A percentile compares a stretch with the other conserved stretches of the same genome.
Conservation (phyloP, 2,329 filamentous ascomycete species). For the Exophiala sideris region DNA sequence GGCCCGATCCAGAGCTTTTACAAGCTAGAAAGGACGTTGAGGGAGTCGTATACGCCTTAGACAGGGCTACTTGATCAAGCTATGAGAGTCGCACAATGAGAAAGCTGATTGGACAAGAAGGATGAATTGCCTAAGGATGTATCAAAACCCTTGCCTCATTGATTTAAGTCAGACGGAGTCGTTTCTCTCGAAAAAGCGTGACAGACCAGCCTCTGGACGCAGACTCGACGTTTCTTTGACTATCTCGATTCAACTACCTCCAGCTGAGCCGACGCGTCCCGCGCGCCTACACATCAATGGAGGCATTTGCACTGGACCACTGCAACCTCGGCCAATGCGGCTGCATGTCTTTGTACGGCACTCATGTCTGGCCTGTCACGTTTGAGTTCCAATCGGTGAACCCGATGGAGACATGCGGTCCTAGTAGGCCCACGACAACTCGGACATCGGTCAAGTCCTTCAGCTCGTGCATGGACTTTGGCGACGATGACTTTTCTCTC, state of each 20-base stretch:
- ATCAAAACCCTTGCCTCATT: neutral
- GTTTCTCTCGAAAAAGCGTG: neutral
- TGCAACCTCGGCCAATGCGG: slow-evolving; percentile 8
- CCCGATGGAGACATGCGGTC: slow-evolving; percentile 8
- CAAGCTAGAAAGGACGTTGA: slow-evolving; percentile 50
- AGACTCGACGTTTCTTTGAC: no score
- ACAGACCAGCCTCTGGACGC: neutral
- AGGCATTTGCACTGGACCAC: slow-evolving; percentile 12
- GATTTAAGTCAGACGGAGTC: neutral
- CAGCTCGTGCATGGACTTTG: slow-evolving; percentile 13
- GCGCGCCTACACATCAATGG: neutral
- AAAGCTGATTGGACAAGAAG: neutral
- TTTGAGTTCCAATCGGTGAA: slow-evolving; percentile 13
- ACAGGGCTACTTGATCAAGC: neutral
- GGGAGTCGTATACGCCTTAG: slow-evolving; percentile 37
- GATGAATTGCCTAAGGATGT: neutral
- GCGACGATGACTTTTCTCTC: slow-evolving; percentile 10
- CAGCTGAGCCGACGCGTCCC: neutral
- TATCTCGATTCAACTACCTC: neutral
- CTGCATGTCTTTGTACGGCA: slow-evolving; percentile 4
- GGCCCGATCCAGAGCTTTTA: slow-evolving; percentile 48
- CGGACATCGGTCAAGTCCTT: slow-evolving; percentile 8
- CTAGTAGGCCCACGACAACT: slow-evolving; percentile 9
- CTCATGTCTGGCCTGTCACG: slow-evolving; percentile 14
- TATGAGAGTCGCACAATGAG: neutral